Evolutionary conservation across 306 rosid genomes (phyloP).

Genomic region (Prunus mume): DNA sequence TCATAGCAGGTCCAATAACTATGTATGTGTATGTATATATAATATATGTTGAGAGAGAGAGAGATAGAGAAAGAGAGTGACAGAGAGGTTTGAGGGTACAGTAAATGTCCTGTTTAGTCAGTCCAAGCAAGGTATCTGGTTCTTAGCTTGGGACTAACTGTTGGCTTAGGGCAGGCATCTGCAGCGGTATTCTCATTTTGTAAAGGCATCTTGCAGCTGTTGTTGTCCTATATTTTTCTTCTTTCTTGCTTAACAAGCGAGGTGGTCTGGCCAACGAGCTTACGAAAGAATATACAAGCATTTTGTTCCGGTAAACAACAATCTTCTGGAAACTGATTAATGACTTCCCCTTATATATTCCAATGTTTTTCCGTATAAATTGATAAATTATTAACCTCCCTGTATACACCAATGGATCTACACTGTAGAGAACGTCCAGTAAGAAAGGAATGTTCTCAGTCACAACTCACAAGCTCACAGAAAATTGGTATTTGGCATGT

Average conservation of each 20-base stretch:
- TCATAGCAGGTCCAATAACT: too few relatives aligned
- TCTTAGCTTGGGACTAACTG: conserved; percentile 41
- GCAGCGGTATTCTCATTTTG: background rate
- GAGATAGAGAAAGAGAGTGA: background rate
- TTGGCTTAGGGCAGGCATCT: conserved; percentile 20
- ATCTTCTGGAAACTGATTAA: background rate
- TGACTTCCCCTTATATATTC: background rate
- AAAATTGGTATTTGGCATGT: background rate
- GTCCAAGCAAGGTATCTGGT: conserved; percentile 54
- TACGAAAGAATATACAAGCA: background rate
- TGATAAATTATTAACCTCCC: background rate
- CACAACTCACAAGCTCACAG: too few relatives aligned
- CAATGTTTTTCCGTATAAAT: too few relatives aligned
- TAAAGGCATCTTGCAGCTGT: background rate
- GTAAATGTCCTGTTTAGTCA: conserved; percentile 18
- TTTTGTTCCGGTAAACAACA: background rate
- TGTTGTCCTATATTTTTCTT: background rate
- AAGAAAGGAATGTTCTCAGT: background rate
- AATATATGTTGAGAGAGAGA: background rate
- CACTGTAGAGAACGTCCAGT: background rate
- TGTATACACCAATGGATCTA: background rate
- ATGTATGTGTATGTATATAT: too few relatives aligned
- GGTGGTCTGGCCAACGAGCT: background rate
- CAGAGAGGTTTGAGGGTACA: background rate
- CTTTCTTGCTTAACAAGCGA: background rate